Evolutionary conservation across 2,329 filamentous ascomycete genomes (phyloP), one percentile per base, ranked within the genome.

Genomic region (Ophioceras dolichostomum): DNA sequence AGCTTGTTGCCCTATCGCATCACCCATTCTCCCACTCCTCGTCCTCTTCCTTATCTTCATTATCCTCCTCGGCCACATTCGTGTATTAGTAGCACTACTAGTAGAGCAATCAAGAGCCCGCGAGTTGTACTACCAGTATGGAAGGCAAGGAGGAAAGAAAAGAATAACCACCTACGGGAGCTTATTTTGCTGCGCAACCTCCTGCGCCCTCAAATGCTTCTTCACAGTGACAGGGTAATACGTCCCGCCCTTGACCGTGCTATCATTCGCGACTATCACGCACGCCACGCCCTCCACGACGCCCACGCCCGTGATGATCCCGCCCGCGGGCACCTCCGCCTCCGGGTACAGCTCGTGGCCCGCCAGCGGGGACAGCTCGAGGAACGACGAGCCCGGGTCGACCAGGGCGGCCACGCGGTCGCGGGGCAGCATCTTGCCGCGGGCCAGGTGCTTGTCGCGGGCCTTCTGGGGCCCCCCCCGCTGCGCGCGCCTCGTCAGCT

Each of bases 221-320:
- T 95, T 95, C 41, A 96, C 85, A 0, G 89, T 98, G 49, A 96
- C 86, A 2, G 89, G 89, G 54, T 89, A 96, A 62, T 98, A 98
- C 2, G 89, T 94, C 18, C 89, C 89, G 37, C 89, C 89, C 63
- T 96, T 98, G 52, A 96, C 89, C 14, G 89, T 95, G 63, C 85
- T 93, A 56, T 95, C 89, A 56, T 96, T 95, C 40, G 87, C 88
- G 35, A 95, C 83, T 49, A 96, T 83, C 64, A 95, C 81, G 58
- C 89, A 96, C 29, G 79, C 81, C 19, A 94, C 86, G 12, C 89
- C 89, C 55, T 91, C 83, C 19, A 98, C 83, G 2, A 83, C 81
- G 3, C 89, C 89, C 37, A 96, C 76, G 1, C 89, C 91, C 0
- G 91, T 93, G 41, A 98, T 86, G 47, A 98, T 91, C 6, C 87